Evolutionary conservation across 2,329 filamentous ascomycete species (phyloP).

Genomic region (Metarhizium sp.): DNA sequence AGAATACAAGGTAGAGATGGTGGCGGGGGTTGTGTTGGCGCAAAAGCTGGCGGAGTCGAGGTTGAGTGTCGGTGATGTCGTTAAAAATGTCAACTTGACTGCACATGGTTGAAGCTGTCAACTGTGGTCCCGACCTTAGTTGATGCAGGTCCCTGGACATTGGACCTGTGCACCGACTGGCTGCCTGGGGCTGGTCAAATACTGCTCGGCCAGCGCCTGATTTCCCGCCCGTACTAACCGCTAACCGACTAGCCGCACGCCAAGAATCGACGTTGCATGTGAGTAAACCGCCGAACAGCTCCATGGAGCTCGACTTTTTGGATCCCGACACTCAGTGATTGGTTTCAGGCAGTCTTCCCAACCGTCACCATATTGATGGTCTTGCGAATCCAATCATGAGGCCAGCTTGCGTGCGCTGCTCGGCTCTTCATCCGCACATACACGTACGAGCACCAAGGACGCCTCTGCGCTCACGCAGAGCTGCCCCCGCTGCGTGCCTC

Average conservation of each 20-base stretch:
- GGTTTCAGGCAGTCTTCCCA: neutral
- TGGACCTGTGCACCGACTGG: too few species aligned
- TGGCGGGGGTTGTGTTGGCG: neutral
- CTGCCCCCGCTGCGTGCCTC: neutral
- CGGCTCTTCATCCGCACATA: constrained; percentile 4
- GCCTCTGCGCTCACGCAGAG: constrained; percentile 1
- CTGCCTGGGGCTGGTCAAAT: too few species aligned
- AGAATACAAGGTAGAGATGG: neutral
- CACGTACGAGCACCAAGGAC: constrained; percentile 2
- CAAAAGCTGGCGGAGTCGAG: neutral
- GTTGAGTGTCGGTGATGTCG: neutral
- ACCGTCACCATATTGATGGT: neutral
- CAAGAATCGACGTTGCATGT: neutral
- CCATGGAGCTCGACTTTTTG: neutral
- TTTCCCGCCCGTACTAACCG: neutral
- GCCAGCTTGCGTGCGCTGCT: constrained; percentile 19
- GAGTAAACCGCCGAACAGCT: neutral
- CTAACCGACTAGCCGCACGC: neutral
- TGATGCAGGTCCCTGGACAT: too few species aligned
- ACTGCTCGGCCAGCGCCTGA: neutral
- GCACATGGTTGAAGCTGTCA: too few species aligned
- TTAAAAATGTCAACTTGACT: neutral
- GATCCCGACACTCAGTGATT: neutral
- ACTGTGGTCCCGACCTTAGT: too few species aligned
- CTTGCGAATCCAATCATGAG: constrained; percentile 13